Evolutionary conservation across 176 grass and related monocot genomes (phyloP), one percentile per base, ranked within the genome.

Genomic region (Aegilops tauschii): DNA sequence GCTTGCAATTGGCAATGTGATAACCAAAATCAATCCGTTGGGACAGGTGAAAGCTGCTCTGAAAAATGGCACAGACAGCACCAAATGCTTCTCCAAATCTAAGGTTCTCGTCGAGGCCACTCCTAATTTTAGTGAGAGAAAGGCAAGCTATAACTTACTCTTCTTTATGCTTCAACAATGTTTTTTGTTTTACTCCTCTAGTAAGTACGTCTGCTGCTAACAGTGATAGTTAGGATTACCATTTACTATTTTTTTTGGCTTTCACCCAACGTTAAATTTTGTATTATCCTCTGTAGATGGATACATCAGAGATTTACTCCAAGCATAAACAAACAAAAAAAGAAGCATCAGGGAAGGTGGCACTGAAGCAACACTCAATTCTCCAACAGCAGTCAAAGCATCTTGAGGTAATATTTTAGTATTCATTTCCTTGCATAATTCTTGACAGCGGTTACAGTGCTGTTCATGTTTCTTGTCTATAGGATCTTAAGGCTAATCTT

Each of bases 71-170:
- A 74, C 12, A 73, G 89, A 90, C 69, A 65, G 63, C 77, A 90
- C 84, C 20, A 99, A 94, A 92, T 96, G 93, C 62, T 98, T 99
- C 84, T 92, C 91, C 4, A 96, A 94, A 93, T 88, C 89, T 73
- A 99, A 94, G 80, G 89, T 94, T 86, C 89, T 88, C 70, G 87
- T 79, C 72, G 90, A 91, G 40, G n/a, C 77, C 40, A 61, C 83
- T 83, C 80, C 89, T 71, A 82, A 73, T 85, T 82, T 73, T 84
- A 89, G 30, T 89, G 90, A 87, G 54, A 91, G 82, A 88, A 94
- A 92, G 93, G 97, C 87, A 94, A 89, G 82, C 78, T 78, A 50
- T 56, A 65, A 30, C 72, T 64, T 80, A n/a, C 64, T 77, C 14
- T 37, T 85, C 27, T 80, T 76, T 88, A 88, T 84, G 50, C 62